Evolutionary conservation across 129 eudicot genomes (phyloP), one percentile per base, ranked within the genome.

Genomic region (Dittrichia graveolens): DNA sequence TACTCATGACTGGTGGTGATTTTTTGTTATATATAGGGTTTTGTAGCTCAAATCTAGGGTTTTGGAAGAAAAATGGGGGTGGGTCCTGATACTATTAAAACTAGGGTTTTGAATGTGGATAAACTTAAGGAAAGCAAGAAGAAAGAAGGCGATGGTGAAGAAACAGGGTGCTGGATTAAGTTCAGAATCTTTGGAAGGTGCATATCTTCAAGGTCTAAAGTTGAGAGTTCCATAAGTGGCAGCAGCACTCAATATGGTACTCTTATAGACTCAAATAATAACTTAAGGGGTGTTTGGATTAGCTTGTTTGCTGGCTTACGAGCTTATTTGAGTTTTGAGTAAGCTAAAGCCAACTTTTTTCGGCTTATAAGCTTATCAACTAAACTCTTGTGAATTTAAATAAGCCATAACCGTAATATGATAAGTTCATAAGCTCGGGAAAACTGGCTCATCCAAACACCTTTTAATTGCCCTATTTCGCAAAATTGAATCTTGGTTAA

Each of bases 171-270:
- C 77, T 89, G 96, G 92, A 44, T 84, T 24, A 89, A 80, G 76
- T 89, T 89, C 40, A 74, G 87, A 68, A 69, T 86, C 34, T 82
- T 89, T 35, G 87, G 92, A 62, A 75, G 88, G 61, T 89, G 96
- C 67, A 76, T 84, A 49, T 70, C 92, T 57, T 73, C 92, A 69
- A 84, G 86, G 88, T 16, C 90, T 71, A 84, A 89, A 71, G 87
- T 84, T 67, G 92, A 89, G 44, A 78, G 84, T 80, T 86, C 96
- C 45, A 61, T 73, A 53, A 89, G 89, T 75, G 88, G 87, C 38
- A 72, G 86, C 72, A 80, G 85, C 72, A 71, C 83, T 12, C 83
- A 84, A 69, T 62, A 73, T 68, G 96, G 96, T 89, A 89, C 15
- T 62, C 65, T 59, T 60, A 8, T 35, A 24, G 31, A 50, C 71